phyloP scores from a whole-genome alignment of 176 grass and related monocot genomes.

The Tillandsia fasciculata region DNA sequence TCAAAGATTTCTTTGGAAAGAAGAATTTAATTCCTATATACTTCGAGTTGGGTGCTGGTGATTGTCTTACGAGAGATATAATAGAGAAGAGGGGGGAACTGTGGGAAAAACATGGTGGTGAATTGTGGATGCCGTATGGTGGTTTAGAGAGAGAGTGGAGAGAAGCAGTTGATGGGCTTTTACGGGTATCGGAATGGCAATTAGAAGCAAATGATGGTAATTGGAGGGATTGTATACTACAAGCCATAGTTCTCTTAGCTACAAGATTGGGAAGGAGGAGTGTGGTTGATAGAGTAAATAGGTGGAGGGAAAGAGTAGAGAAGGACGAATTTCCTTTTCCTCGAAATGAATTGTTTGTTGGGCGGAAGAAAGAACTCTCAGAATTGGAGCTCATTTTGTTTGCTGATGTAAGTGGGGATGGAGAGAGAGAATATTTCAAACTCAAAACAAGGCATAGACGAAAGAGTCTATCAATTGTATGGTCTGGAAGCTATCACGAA shows the following conservation, averaged over 20 bases:
- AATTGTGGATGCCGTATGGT: slow-evolving; percentile 94
- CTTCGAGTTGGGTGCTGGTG: slow-evolving; percentile 64
- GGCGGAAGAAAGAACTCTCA: slow-evolving; percentile 85
- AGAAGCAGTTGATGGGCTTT: slow-evolving; percentile 80
- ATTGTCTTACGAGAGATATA: slow-evolving; percentile 97
- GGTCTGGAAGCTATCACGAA: slow-evolving; percentile 35
- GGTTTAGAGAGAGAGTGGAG: slow-evolving; percentile 87
- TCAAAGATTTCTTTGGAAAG: slow-evolving; percentile 66
- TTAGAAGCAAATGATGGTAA: slow-evolving; percentile 76
- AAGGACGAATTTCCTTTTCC: slow-evolving; percentile 91
- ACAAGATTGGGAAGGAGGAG: slow-evolving; percentile 76
- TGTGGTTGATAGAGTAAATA: slow-evolving; percentile 75
- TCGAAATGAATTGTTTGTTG: slow-evolving; percentile 65
- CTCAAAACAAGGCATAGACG: slow-evolving; percentile 69
- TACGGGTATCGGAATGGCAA: slow-evolving; percentile 57
- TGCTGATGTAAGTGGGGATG: slow-evolving; percentile 79
- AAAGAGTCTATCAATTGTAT: slow-evolving; percentile 30
- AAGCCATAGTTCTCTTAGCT: slow-evolving; percentile 57
- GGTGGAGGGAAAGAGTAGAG: slow-evolving; percentile 69
- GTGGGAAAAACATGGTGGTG: slow-evolving; percentile 96
- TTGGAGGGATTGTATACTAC: slow-evolving; percentile 80
- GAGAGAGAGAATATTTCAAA: slow-evolving; percentile 82
- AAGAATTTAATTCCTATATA: slow-evolving; percentile 84
- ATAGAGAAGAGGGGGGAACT: slow-evolving; percentile 88
- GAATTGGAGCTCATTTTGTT: slow-evolving; percentile 95